Percentiles rank a stretch among this genome's conserved stretches.
phyloP scores from a whole-genome alignment of 2,329 filamentous ascomycete genomes.

The Aspergillus texensis region DNA sequence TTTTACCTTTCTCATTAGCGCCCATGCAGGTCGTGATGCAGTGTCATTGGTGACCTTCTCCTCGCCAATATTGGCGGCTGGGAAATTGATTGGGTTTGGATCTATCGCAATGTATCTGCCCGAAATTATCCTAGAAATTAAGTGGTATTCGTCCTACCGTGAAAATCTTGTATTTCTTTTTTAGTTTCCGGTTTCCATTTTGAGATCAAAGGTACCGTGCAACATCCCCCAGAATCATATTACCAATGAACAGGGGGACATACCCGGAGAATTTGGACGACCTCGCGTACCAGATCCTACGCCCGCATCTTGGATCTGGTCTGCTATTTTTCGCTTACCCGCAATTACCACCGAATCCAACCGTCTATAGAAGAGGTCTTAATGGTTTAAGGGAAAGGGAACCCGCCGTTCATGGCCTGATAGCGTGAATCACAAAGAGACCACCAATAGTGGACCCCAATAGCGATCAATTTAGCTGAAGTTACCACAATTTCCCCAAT shows the following conservation, averaged over 20 bases:
- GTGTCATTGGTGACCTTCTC: conserved; percentile 18
- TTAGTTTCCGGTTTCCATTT: background rate
- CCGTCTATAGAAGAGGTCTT: background rate
- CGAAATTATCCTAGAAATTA: background rate
- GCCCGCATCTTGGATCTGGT: background rate
- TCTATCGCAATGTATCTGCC: conserved; percentile 15
- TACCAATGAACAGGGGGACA: background rate
- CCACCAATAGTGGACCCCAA: background rate
- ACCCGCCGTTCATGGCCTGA: background rate
- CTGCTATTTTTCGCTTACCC: background rate
- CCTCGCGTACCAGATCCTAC: background rate
- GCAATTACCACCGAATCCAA: background rate
- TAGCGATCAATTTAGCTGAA: background rate
- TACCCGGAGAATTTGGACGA: background rate
- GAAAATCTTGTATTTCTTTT: background rate
- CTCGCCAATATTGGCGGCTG: conserved; percentile 16
- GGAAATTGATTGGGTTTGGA: conserved; percentile 20
- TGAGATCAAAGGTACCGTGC: background rate
- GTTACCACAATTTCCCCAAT: background rate
- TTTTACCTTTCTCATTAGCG: conserved; percentile 16
- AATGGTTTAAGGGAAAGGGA: background rate
- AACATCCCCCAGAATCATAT: background rate
- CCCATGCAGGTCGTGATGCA: conserved; percentile 17
- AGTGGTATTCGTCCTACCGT: background rate
- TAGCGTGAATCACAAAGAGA: background rate